These are phyloP conservation scores for Cytospora chrysosperma DNA, from an alignment of 2,329 filamentous ascomycete species.

Conservation along the genomic window DNA sequence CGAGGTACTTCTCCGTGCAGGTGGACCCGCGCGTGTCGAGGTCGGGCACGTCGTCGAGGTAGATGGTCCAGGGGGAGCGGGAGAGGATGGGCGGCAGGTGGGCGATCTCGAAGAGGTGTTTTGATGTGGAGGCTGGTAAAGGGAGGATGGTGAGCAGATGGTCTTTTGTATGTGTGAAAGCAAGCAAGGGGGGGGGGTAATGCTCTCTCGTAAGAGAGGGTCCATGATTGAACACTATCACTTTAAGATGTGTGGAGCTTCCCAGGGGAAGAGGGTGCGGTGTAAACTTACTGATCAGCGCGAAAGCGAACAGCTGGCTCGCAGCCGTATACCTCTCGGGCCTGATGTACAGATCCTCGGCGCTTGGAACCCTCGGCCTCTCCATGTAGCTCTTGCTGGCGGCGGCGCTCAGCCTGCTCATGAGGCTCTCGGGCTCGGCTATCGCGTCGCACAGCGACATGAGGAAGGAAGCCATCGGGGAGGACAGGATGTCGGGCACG, in stretches of 20 bases:
- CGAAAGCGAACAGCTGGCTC: slow-evolving; percentile 68
- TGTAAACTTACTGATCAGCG: slow-evolving; percentile 64
- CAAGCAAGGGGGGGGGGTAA: too few species aligned
- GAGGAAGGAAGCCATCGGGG: slow-evolving; percentile 19
- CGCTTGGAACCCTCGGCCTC: slow-evolving; percentile 55
- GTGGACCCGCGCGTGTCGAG: slow-evolving; percentile 50
- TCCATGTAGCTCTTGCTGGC: slow-evolving; percentile 61
- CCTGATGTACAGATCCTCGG: slow-evolving; percentile 64
- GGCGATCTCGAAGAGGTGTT: slow-evolving; percentile 62
- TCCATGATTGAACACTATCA: too few species aligned
- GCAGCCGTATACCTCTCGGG: slow-evolving; percentile 68
- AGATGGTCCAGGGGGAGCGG: slow-evolving; percentile 69
- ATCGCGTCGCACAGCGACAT: slow-evolving; percentile 47
- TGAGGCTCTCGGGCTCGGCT: slow-evolving; percentile 49
- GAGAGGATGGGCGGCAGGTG: slow-evolving; percentile 63
- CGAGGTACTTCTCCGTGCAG: slow-evolving; percentile 70
- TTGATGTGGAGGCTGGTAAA: slow-evolving; percentile 54
- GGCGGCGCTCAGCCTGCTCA: slow-evolving; percentile 58
- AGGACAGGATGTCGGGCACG: slow-evolving; percentile 22
- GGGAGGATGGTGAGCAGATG: not conserved
- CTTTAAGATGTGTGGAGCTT: not conserved
- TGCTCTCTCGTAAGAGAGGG: too few species aligned
- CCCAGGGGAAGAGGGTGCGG: too few species aligned
- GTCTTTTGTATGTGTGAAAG: not conserved
- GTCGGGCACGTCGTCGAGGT: slow-evolving; percentile 64